A percentile compares a stretch with the other conserved stretches of the same genome.
These are phyloP conservation scores for Chrysosporium keratinophilum DNA, from an alignment of 2,329 filamentous ascomycete species.

Conservation along the genomic window DNA sequence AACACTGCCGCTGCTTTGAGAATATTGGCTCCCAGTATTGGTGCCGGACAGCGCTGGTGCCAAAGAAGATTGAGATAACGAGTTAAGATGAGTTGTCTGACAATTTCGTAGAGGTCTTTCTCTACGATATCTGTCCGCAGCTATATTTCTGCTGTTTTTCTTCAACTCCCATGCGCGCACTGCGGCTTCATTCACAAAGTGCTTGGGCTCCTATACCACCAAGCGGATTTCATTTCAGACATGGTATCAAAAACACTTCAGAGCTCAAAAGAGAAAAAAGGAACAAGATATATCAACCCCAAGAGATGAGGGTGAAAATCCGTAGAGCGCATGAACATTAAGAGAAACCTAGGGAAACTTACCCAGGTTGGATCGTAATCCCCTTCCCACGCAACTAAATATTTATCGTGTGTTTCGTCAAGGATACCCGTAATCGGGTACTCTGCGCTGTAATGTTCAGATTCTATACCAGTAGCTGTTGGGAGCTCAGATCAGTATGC, in stretches of 20 bases:
- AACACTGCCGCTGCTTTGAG: constrained; percentile 6
- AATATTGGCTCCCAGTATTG: constrained; percentile 1
- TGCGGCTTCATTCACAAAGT: constrained; percentile 26
- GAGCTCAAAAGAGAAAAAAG: background rate
- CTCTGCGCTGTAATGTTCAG: constrained; percentile 23
- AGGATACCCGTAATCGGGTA: constrained; percentile 30
- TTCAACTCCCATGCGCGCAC: constrained; percentile 23
- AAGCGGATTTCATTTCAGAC: background rate
- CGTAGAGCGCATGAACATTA: too few species aligned
- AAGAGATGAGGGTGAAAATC: background rate
- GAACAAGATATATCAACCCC: background rate
- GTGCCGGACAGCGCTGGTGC: constrained; percentile 12
- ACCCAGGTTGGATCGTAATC: constrained; percentile 32
- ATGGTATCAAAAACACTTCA: background rate
- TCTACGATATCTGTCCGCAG: constrained; percentile 6
- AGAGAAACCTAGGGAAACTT: constrained; percentile 16
- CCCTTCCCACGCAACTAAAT: constrained; percentile 33
- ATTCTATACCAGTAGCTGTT: constrained; percentile 6
- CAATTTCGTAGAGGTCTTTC: constrained; percentile 11
- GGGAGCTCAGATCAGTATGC: background rate
- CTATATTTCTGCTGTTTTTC: constrained; percentile 17
- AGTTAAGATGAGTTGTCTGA: background rate
- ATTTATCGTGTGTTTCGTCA: constrained; percentile 27
- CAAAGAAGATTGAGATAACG: constrained; percentile 6
- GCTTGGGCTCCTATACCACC: constrained; percentile 27